These are phyloP conservation scores for Ogataea wickerhamii DNA, from an alignment of 805 yeast species.

Conservation along the genomic window DNA sequence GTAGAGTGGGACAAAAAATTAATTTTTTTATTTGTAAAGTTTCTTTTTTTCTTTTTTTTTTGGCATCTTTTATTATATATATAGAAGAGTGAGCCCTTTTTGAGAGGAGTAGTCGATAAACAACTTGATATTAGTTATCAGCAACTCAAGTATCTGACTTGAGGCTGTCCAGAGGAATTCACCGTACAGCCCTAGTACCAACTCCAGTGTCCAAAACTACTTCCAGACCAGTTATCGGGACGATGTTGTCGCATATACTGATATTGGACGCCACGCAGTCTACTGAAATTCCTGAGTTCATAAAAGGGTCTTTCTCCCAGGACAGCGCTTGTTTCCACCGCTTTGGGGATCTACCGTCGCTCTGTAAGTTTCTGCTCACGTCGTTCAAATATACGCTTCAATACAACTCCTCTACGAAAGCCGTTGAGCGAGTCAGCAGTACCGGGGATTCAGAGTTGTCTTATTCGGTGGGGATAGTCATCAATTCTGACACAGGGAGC, in stretches of 20 bases:
- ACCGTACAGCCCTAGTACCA: too few relatives aligned
- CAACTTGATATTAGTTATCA: too few relatives aligned
- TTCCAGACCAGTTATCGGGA: too few relatives aligned
- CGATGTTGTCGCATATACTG: conserved; percentile 11
- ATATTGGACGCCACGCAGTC: conserved; percentile 3
- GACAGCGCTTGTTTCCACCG: conserved; percentile 6
- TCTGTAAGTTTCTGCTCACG: conserved; percentile 13
- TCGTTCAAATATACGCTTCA: conserved; percentile 13
- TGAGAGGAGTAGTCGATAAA: too few relatives aligned
- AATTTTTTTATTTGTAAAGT: too few relatives aligned
- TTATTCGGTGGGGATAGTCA: conserved; percentile 21
- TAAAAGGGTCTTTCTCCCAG: conserved; percentile 8
- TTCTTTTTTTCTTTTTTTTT: too few relatives aligned
- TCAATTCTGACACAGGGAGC: conserved; percentile 12
- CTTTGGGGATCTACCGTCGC: conserved; percentile 9
- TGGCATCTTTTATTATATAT: too few relatives aligned
- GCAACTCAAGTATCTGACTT: too few relatives aligned
- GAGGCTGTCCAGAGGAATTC: too few relatives aligned
- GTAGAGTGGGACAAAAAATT: too few relatives aligned
- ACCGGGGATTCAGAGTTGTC: conserved; percentile 18
- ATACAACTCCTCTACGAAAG: conserved; percentile 1
- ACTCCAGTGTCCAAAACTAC: too few relatives aligned
- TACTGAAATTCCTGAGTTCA: conserved; percentile 7
- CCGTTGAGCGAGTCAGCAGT: conserved; percentile 12
- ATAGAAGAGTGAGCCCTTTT: too few relatives aligned